phyloP scores from a whole-genome alignment of 2,329 filamentous ascomycete genomes.

The Fusarium verrucosum region DNA sequence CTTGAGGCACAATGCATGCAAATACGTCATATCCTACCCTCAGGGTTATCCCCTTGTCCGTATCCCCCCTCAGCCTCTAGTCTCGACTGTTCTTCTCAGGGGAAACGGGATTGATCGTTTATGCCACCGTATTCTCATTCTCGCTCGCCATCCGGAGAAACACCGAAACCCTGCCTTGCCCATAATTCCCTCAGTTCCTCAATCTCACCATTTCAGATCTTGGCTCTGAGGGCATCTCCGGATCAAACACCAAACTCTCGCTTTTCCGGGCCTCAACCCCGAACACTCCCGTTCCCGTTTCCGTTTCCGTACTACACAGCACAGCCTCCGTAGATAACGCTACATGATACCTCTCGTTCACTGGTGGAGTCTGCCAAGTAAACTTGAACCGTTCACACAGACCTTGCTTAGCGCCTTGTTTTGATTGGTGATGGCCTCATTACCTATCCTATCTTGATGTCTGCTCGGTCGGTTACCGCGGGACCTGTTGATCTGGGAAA shows the following conservation, averaged over 20 bases:
- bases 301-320: conserved; percentile 7
- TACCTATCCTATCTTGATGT: neutral
- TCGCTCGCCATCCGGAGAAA: conserved; percentile 12
- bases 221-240: neutral
- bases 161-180: conserved; percentile 27
- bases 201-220: too few relatives aligned
- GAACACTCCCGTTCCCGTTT: conserved; percentile 14
- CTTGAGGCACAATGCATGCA: conserved; percentile 15
- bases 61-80: conserved; percentile 5
- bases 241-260: neutral
- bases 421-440: conserved; percentile 33
- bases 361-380: conserved; percentile 1
- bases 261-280: conserved; percentile 21
- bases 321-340: conserved; percentile 30
- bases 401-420: conserved; percentile 24
- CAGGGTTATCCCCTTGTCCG: neutral
- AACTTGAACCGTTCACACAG: neutral
- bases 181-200: conserved; percentile 16
- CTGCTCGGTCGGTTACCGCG: conserved; percentile 33
- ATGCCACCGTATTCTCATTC: conserved; percentile 20
- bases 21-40: conserved; percentile 31
- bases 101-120: conserved; percentile 26
- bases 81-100: conserved; percentile 4
- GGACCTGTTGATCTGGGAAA: conserved; percentile 28
- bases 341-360: neutral